Conservation (phyloP, 345 rosid genomes). For the Eucalyptus albens region DNA sequence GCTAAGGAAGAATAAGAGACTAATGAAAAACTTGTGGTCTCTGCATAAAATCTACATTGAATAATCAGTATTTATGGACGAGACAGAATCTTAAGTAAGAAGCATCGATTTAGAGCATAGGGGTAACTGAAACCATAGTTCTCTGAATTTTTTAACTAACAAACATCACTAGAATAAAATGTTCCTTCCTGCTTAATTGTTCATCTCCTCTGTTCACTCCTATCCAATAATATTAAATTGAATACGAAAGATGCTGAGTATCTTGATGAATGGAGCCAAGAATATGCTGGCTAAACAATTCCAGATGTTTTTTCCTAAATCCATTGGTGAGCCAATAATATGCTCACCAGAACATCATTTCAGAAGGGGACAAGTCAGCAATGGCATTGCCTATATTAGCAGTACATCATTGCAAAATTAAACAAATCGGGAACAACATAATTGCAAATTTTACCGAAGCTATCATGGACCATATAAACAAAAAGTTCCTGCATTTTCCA, state of each 20-base stretch:
- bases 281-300: background rate
- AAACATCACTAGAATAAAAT: background rate
- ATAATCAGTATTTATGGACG: background rate
- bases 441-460: background rate
- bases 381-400: background rate
- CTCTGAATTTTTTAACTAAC: background rate
- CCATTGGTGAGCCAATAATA: background rate
- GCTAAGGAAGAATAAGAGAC: background rate
- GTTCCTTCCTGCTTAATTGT: background rate
- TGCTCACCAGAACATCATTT: background rate
- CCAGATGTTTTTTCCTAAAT: background rate
- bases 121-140: background rate
- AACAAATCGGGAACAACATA: background rate
- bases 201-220: background rate
- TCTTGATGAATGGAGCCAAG: background rate
- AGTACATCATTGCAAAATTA: background rate
- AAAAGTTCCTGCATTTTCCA: background rate
- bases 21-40: background rate
- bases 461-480: background rate
- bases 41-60: background rate
- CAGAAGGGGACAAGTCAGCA: background rate
- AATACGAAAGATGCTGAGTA: background rate
- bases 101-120: background rate
- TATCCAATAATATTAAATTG: background rate
- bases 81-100: background rate